phyloP scores from a whole-genome alignment of 352 stramenopile species.

The Phytophthora ramorum region DNA sequence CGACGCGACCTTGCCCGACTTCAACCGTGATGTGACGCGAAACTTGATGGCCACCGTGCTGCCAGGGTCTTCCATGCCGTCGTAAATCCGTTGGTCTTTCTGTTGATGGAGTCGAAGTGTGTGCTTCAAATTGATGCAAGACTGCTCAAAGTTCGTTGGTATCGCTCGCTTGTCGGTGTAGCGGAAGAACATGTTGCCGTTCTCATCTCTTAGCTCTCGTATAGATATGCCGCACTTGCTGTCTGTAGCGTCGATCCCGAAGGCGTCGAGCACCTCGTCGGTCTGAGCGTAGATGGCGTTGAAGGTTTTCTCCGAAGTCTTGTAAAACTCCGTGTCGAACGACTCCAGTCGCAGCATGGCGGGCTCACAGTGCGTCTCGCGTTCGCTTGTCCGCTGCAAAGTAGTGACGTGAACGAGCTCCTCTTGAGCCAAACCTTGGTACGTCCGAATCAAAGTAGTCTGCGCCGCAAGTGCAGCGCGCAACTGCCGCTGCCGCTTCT shows the following conservation, averaged over 20 bases:
- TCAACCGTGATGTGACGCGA: neutral
- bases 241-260: conserved; percentile 1
- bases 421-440: no score
- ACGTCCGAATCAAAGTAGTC: no score
- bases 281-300: conserved; percentile 6
- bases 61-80: conserved; percentile 5
- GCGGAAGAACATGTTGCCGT: neutral
- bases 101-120: neutral
- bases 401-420: no score
- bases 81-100: neutral
- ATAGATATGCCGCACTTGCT: neutral
- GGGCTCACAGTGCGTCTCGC: neutral
- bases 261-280: conserved; percentile 1
- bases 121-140: neutral
- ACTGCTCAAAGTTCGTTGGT: neutral
- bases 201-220: neutral
- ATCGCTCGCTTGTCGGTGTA: neutral
- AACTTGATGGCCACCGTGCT: conserved; percentile 4
- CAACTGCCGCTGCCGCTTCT: no score
- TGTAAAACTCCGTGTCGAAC: conserved; percentile 5
- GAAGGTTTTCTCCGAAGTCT: neutral
- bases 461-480: no score
- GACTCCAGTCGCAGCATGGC: conserved; percentile 3
- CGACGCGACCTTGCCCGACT: neutral
- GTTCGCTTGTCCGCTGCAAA: neutral